Base-by-base conservation (phyloP, 768 basidiomycete species). In the Hypsizygus marmoreus region DNA sequence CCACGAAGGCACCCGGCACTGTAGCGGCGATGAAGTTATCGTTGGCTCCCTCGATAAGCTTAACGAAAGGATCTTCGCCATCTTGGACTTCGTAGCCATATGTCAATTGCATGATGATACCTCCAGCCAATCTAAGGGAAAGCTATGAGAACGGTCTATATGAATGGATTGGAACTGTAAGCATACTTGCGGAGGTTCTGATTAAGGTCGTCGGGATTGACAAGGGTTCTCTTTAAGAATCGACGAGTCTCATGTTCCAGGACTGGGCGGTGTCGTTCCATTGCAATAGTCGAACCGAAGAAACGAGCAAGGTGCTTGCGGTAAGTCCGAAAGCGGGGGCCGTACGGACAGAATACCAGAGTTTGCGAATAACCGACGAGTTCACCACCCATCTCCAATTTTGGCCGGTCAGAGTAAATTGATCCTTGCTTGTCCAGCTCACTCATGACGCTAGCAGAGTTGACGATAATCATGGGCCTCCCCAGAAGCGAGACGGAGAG, bases 81-180 rank as follows among this genome's bases (percentile, higher is more conserved):
- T 81, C 80, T 49, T 72, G 68, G 4, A 81, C 78, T 43, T 79
- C 69, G 37, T 80, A 79, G 14, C 81, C 81, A 47, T 82, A 80
- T 1, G 79, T 74, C 8, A 81, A 65, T 19, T 72, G 68, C 39
- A 83, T 54, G 17, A 83, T 81, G 29, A 81, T 73, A 8, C 72
- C 69, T 4, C 81, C 80, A 11, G 79, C 73, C 26, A 78, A 64
- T 34, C 77, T 79, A 32, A 43, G 6, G 17, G 31, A 35, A 30
- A 30, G 34, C 7, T 13, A 19, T 53, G 23, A 53, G 40, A 14
- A 9, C 38, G 11, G 28, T 25, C 11, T 19, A 7, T 38, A 17
- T 26, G n/a, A n/a, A 37, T 30, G 4, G 22, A 29, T 13, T 4
- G 16, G 16, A 26, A 29, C 16, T 23, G n/a, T 16, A 8, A 19